phyloP scores from a whole-genome alignment of 495 filamentous ascomycete species.

The Podospora bellae-mahoneyi region DNA sequence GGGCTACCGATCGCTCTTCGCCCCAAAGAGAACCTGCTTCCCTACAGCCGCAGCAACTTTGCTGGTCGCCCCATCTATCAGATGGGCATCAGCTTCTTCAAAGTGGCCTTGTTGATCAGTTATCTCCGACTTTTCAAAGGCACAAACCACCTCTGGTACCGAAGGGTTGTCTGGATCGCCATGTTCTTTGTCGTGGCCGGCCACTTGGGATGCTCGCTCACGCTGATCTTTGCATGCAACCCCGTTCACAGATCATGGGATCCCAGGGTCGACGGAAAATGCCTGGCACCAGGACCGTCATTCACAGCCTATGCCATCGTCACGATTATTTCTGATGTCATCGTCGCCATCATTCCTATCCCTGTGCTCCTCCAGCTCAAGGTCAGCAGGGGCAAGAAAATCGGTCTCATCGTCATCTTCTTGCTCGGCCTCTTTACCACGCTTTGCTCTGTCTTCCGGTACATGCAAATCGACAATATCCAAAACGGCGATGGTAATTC shows the following conservation, averaged over 20 bases:
- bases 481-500: constrained; percentile 52
- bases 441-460: constrained; percentile 53
- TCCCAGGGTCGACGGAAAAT: constrained; percentile 36
- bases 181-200: constrained; percentile 42
- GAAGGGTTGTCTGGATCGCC: constrained; percentile 46
- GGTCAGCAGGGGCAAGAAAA: constrained; percentile 49
- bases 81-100: constrained; percentile 57
- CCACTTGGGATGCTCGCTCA: constrained; percentile 49
- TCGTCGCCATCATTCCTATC: constrained; percentile 53
- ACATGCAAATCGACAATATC: constrained; percentile 53
- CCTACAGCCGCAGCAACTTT: constrained; percentile 52
- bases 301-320: constrained; percentile 54
- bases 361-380: constrained; percentile 52
- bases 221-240: constrained; percentile 52
- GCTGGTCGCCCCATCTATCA: constrained; percentile 59
- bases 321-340: constrained; percentile 52
- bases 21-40: constrained; percentile 37
- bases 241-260: constrained; percentile 53
- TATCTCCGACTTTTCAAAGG: constrained; percentile 54
- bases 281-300: constrained; percentile 49
- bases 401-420: constrained; percentile 54
- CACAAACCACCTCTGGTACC: constrained; percentile 46
- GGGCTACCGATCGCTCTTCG: constrained; percentile 45
- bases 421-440: constrained; percentile 58
- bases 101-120: constrained; percentile 55